A percentile compares a stretch with the other conserved stretches of the same genome.
Evolutionary conservation across 805 yeast genomes (phyloP).

Genomic region (Candida chauliodis): DNA sequence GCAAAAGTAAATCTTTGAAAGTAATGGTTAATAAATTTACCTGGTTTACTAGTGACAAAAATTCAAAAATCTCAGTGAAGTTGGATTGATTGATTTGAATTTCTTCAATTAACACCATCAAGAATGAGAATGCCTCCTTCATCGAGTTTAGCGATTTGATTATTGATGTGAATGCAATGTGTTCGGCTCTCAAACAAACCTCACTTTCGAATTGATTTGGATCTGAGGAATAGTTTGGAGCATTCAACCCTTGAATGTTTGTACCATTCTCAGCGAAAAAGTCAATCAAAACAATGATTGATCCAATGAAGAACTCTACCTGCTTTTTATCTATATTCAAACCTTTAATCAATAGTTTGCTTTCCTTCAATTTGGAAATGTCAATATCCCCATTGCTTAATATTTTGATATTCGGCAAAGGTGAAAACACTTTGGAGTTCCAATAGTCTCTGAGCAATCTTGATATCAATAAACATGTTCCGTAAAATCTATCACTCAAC

Average conservation of each 20-base stretch:
- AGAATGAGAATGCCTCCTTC: conserved; percentile 87
- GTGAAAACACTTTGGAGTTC: conserved; percentile 64
- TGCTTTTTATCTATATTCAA: conserved; percentile 46
- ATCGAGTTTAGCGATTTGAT: conserved; percentile 70
- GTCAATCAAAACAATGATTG: conserved; percentile 64
- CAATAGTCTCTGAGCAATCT: conserved; percentile 78
- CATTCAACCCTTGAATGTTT: conserved; percentile 55
- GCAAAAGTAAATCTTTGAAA: conserved; percentile 76
- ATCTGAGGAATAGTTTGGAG: conserved; percentile 53
- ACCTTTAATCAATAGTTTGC: conserved; percentile 41
- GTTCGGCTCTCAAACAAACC: conserved; percentile 83
- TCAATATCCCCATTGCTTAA: conserved; percentile 36
- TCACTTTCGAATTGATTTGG: conserved; percentile 52
- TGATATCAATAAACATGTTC: conserved; percentile 73
- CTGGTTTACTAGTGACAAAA: conserved; percentile 65
- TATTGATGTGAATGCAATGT: conserved; percentile 78
- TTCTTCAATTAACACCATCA: conserved; percentile 78
- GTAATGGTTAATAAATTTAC: conserved; percentile 60
- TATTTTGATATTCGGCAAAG: conserved; percentile 39
- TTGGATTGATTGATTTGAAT: conserved; percentile 38
- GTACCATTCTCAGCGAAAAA: conserved; percentile 66
- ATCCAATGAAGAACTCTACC: conserved; percentile 68
- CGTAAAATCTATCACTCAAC: conserved; percentile 88
- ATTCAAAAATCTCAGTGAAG: conserved; percentile 67
- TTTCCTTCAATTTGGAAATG: conserved; percentile 38